Conservation (phyloP, 139 green algal species). For the Asterochloris erici region DNA sequence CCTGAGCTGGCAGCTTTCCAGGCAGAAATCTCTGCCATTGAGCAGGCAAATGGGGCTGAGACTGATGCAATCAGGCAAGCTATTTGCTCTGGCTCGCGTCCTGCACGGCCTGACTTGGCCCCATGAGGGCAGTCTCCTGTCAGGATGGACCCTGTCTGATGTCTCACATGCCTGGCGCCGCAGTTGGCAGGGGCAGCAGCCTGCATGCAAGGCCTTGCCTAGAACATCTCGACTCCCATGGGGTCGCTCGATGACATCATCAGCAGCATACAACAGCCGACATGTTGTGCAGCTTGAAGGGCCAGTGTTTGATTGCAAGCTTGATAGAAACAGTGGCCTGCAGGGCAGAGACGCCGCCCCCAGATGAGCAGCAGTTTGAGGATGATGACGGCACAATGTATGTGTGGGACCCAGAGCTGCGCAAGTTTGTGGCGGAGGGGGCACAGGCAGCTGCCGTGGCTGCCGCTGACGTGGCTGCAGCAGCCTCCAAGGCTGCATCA, state of each 20-base stretch:
- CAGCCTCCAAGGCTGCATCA: too few relatives aligned
- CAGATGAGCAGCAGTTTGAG: slow-evolving; percentile 80
- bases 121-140: too few relatives aligned
- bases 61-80: background rate
- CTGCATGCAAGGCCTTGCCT: background rate
- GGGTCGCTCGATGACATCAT: too few relatives aligned
- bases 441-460: slow-evolving; percentile 2
- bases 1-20: slow-evolving; percentile 55
- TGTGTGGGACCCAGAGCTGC: slow-evolving; percentile 67
- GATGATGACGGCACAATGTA: slow-evolving; percentile 96
- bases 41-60: slow-evolving; percentile 15
- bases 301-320: slow-evolving; percentile 3
- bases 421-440: slow-evolving; percentile 74
- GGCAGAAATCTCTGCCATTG: slow-evolving; percentile 59
- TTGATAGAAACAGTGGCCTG: background rate
- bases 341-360: slow-evolving; percentile 21
- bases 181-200: background rate
- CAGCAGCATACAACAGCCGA: too few relatives aligned
- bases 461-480: background rate
- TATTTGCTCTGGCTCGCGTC: background rate
- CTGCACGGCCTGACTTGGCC: background rate
- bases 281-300: too few relatives aligned
- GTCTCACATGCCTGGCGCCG: too few relatives aligned
- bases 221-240: too few relatives aligned
- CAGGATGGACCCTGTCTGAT: too few relatives aligned